Percentiles rank a stretch among this genome's conserved stretches.
phyloP scores from a whole-genome alignment of 352 stramenopile species.

The Saprolegnia parasitica region DNA sequence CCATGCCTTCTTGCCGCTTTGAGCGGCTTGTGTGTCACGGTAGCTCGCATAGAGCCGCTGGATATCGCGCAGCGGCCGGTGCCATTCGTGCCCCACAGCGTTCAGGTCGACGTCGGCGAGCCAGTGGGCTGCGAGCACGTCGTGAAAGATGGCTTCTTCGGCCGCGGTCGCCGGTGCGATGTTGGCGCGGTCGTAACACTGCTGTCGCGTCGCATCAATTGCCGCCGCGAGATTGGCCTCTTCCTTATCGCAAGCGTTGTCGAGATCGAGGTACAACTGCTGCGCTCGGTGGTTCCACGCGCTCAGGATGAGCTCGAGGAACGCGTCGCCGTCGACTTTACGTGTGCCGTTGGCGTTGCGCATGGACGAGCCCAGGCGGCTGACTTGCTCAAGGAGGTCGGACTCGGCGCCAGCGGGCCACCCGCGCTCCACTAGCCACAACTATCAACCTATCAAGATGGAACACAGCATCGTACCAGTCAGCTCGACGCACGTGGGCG shows the following conservation, averaged over 20 bases:
- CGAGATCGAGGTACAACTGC: slow-evolving; percentile 43
- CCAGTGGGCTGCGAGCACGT: slow-evolving; percentile 65
- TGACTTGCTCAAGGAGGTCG: slow-evolving; percentile 58
- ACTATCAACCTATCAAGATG: neutral
- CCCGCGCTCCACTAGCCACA: slow-evolving; percentile 35
- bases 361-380: slow-evolving; percentile 40
- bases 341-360: slow-evolving; percentile 51
- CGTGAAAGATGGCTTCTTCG: slow-evolving; percentile 46
- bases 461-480: slow-evolving; percentile 2
- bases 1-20: neutral
- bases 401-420: slow-evolving; percentile 48
- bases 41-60: neutral
- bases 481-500: slow-evolving; percentile 54
- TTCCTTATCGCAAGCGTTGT: slow-evolving; percentile 55
- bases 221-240: slow-evolving; percentile 33
- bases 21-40: neutral
- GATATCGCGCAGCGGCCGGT: slow-evolving; percentile 9
- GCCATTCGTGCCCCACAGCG: neutral
- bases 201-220: slow-evolving; percentile 37
- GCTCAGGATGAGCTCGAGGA: slow-evolving; percentile 58
- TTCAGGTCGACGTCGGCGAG: slow-evolving; percentile 42
- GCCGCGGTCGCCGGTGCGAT: slow-evolving; percentile 35
- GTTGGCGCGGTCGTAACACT: slow-evolving; percentile 43
- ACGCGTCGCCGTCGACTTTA: slow-evolving; percentile 75
- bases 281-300: slow-evolving; percentile 58